A percentile compares a stretch with the other conserved stretches of the same genome.
Conservation (phyloP, 768 basidiomycete species). For the Termitomyces sp. region DNA sequence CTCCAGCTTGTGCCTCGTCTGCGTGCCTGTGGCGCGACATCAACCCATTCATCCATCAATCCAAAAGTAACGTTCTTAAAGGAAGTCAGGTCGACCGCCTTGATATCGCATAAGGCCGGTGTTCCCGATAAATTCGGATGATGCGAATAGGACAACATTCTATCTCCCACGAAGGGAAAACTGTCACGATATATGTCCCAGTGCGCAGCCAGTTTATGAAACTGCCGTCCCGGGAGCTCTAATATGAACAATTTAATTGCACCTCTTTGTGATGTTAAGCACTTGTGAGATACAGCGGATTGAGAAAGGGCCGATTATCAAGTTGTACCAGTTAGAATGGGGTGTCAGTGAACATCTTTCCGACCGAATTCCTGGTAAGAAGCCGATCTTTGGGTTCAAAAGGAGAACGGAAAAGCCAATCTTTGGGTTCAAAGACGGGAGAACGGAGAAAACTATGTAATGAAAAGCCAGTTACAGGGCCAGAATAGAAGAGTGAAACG, state of each 20-base stretch:
- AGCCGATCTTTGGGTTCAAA: constrained; percentile 32
- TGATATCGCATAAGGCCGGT: constrained; percentile 19
- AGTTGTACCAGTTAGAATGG: too few relatives aligned
- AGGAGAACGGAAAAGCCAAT: constrained; percentile 33
- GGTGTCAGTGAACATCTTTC: constrained; percentile 25
- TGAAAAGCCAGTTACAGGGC: background rate
- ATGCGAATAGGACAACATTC: constrained; percentile 21
- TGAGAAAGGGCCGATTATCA: too few relatives aligned
- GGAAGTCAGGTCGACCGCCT: constrained; percentile 7
- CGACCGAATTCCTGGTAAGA: constrained; percentile 27
- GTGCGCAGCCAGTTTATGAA: too few relatives aligned
- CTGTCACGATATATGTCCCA: background rate
- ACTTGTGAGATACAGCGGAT: too few relatives aligned
- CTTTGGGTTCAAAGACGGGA: constrained; percentile 30
- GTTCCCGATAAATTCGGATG: constrained; percentile 23
- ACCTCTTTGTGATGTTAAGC: too few relatives aligned
- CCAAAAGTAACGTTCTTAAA: constrained; percentile 1
- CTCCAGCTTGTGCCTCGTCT: constrained; percentile 2
- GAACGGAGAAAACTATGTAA: constrained; percentile 25
- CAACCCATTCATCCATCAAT: constrained; percentile 6
- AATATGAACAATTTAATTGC: too few relatives aligned
- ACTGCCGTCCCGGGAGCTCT: too few relatives aligned
- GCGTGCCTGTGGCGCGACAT: background rate
- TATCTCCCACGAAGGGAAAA: background rate
- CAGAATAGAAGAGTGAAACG: constrained; percentile 1